Base-by-base conservation (phyloP, 1,284 basidiomycete species). In the Phellopilus nigrolimitatus region DNA sequence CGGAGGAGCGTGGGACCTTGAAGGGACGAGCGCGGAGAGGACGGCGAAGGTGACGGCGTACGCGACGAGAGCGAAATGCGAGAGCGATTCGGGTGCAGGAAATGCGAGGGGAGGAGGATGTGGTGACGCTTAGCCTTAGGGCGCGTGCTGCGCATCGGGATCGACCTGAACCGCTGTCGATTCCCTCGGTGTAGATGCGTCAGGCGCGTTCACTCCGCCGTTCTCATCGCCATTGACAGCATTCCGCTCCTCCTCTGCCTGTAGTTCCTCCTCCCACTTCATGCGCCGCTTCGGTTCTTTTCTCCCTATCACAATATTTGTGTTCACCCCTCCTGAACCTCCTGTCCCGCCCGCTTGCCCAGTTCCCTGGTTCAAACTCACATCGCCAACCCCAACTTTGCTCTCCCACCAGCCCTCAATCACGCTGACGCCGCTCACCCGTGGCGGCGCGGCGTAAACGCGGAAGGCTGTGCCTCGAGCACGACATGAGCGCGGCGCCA, bases 401-500 rank as follows among this genome's bases (percentile, higher is more conserved):
- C 71, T 76, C 68, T 89, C 86, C 86, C 86, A 89, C 84, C 84
- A 87, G 52, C 78, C 77, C 54, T 78, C 80, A 36, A 87, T 62
- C 39, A 69, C 71, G 17, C 73, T 71, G 10, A 74, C 76, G 21
- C 80, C 74, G 37, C 70, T 68, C 38, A 68, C 66, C 24, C 72
- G 70, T 3, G 71, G 66, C 17, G 75, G 74, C 57, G 80, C 82
- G 60, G 83, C 82, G 74, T 94, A 99, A 51, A 98, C 76, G 55
- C 80, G 79, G 63, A 99, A 83, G 57, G 78, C 76, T 4, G 95
- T 99, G 34, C 95, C 97, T 97, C 92, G 36, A 99, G 70, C 57
- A 97, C 91, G 66, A 93, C 91, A 62, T 95, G 80, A 55, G 87
- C 81, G 47, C 89, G 76, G 58, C 87, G 82, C 95, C 95, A 99